Base-by-base conservation (phyloP, 768 basidiomycete genomes). In the Boletus huronensis region DNA sequence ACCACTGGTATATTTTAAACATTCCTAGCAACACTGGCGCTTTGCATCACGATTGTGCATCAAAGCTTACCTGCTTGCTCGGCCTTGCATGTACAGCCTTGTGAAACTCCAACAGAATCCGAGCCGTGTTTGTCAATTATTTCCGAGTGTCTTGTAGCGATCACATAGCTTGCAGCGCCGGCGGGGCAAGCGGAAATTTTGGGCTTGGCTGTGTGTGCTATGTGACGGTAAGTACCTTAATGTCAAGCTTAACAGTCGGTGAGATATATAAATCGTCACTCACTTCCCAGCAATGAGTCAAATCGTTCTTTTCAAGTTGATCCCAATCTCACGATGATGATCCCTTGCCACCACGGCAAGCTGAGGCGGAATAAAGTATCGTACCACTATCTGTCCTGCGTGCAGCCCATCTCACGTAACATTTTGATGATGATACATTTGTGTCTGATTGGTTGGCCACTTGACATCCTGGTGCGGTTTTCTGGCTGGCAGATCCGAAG, bases 1-100 rank as follows among this genome's bases (percentile, higher is more conserved):
- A 36, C 41, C n/a, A n/a, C n/a, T 23, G 26, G 46, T 57, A 45
- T 57, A 64, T 56, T 56, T 68, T 42, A 50, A 49, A 46, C 51
- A 39, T 47, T 53, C 62, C 58, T 60, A 23, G 63, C 55, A 60
- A 62, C 65, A 57, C 51, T 45, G 54, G 51, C 58, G 45, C 57
- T 40, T 55, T 51, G 41, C 56, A 70, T 68, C 61, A 69, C 19
- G 42, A 29, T 55, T 41, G 44, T 23, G 28, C 58, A 55, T 68
- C 63, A 36, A 59, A 32, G 8, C n/a, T 19, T 40, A 25, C 49
- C 11, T 49, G 35, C 42, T 34, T 11, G 19, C n/a, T 35, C 38
- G 43, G 46, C 31, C 46, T 53, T 36, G 52, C 32, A n/a, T 26
- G 55, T 28, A 67, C 50, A 58, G 64, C 62, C 49, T 3, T 36